Percentiles rank a stretch among this genome's conserved stretches.
These are phyloP conservation scores for Taphrina flavorubra DNA, from an alignment of 1,139 yeast genomes.

Conservation along the genomic window DNA sequence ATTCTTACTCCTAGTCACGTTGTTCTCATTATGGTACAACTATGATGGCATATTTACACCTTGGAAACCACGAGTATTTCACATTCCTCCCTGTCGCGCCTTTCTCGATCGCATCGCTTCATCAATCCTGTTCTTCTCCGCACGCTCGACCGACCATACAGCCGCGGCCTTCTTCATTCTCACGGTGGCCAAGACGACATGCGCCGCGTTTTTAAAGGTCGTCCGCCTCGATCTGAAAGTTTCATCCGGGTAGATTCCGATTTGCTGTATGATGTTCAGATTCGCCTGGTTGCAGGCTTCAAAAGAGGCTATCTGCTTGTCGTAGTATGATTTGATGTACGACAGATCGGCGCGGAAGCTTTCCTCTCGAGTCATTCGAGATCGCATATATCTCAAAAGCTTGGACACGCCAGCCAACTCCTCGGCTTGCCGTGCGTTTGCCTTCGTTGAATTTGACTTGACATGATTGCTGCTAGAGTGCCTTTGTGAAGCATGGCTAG, in stretches of 20 bases:
- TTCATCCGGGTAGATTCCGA: slow-evolving; percentile 47
- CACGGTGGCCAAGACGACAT: slow-evolving; percentile 29
- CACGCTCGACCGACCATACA: slow-evolving; percentile 2
- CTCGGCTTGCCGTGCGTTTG: slow-evolving; percentile 35
- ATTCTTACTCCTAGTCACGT: not conserved
- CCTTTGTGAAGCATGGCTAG: not conserved
- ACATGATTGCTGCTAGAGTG: not conserved
- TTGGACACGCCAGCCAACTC: slow-evolving; percentile 45
- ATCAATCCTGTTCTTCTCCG: slow-evolving; percentile 16
- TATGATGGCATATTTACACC: not conserved
- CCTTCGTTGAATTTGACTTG: not conserved
- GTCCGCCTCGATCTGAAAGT: slow-evolving; percentile 35
- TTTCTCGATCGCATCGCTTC: slow-evolving; percentile 2
- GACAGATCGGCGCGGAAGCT: slow-evolving; percentile 44
- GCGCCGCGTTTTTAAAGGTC: slow-evolving; percentile 43
- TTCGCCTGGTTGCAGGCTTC: slow-evolving; percentile 48
- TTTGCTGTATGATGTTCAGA: slow-evolving; percentile 45
- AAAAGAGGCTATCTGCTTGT: slow-evolving; percentile 46
- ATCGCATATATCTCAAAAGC: slow-evolving; percentile 44
- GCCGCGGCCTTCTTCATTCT: slow-evolving; percentile 27
- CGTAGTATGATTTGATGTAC: slow-evolving; percentile 46
- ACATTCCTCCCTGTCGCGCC: not conserved
- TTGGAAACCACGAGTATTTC: not conserved
- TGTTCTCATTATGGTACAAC: slow-evolving; percentile 5
- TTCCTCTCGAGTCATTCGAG: slow-evolving; percentile 44